Evolutionary conservation across 2,329 filamentous ascomycete genomes (phyloP).

Genomic region (Aureobasidium sp.): DNA sequence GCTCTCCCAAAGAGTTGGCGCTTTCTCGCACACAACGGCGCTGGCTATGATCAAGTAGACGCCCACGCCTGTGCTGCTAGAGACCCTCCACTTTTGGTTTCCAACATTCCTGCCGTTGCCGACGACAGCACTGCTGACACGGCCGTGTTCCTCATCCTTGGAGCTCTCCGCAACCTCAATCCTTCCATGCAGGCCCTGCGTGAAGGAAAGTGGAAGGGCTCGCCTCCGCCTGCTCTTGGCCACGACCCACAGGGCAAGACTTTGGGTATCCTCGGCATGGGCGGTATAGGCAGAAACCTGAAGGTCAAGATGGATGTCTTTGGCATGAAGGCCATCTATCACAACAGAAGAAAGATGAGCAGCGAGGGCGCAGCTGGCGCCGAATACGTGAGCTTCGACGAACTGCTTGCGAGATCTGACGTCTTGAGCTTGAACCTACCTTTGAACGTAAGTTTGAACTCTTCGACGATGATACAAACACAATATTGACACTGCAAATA

Average conservation of each 20-base stretch:
- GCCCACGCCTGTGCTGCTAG: constrained; percentile 62
- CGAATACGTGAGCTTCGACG: constrained; percentile 66
- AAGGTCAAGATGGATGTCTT: constrained; percentile 68
- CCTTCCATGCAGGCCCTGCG: constrained; percentile 59
- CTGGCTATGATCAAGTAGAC: constrained; percentile 81
- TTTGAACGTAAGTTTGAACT: constrained; percentile 57
- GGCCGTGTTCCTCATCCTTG: constrained; percentile 73
- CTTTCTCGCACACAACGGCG: constrained; percentile 45
- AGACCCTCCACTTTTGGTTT: constrained; percentile 56
- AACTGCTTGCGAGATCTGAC: constrained; percentile 62
- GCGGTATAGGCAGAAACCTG: constrained; percentile 72
- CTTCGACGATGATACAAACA: neutral
- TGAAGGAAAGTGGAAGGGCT: constrained; percentile 60
- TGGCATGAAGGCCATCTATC: constrained; percentile 67
- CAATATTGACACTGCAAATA: neutral
- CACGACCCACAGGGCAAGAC: constrained; percentile 74
- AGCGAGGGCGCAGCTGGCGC: constrained; percentile 51
- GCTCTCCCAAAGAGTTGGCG: constrained; percentile 34
- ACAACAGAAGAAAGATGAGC: constrained; percentile 60
- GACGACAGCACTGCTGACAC: constrained; percentile 79
- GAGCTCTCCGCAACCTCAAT: constrained; percentile 69
- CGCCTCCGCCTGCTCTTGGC: constrained; percentile 50
- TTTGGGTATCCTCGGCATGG: constrained; percentile 78
- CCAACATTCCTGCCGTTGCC: constrained; percentile 74
- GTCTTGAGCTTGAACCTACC: constrained; percentile 76